Base-by-base conservation (phyloP, 768 basidiomycete genomes). In the Sporobolomyces roseus region DNA sequence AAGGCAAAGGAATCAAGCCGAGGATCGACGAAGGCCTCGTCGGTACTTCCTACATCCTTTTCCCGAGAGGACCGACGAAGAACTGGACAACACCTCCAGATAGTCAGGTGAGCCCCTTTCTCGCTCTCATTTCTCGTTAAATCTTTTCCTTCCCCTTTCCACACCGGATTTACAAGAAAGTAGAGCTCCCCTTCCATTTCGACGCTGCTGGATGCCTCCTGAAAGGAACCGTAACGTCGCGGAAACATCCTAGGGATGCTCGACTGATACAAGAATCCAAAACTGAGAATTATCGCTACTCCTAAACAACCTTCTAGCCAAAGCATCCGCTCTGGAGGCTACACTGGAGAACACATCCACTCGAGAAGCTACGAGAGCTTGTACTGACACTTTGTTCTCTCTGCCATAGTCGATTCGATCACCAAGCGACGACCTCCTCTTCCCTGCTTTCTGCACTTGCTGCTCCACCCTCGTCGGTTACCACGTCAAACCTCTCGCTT, bases 251-350 rank as follows among this genome's bases (percentile, higher is more conserved):
- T 45, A 69, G 46, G 61, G 65, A 55, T 2, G 62, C 61, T 82
- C 83, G 89, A 88, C 88, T 86, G 93, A 98, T 98, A 93, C 92
- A 88, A 89, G 80, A 84, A 89, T 90, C 93, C 93, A 77, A 96
- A 75, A 94, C 80, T 52, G 81, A 88, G 17, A 41, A 41, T 33
- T 36, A 3, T 71, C 68, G 78, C 80, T 80, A 76, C 85, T 65
- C 85, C 83, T 83, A 84, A 91, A 93, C 91, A 93, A 93, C 91
- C 87, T 88, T 85, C 86, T 80, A 83, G 82, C 81, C 82, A 75
- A 80, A 90, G 88, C 80, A 74, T 76, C 85, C 83, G 83, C 84
- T 82, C 77, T 83, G 85, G 84, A 88, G 85, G 92, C 93, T 97
- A 97, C 93, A 82, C 81, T 84, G 83, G 87, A 85, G 87, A 80